A percentile compares a stretch with the other conserved stretches of the same genome.
These are phyloP conservation scores for Astrocystis sublimbata DNA, from an alignment of 495 filamentous ascomycete species.

Conservation along the genomic window DNA sequence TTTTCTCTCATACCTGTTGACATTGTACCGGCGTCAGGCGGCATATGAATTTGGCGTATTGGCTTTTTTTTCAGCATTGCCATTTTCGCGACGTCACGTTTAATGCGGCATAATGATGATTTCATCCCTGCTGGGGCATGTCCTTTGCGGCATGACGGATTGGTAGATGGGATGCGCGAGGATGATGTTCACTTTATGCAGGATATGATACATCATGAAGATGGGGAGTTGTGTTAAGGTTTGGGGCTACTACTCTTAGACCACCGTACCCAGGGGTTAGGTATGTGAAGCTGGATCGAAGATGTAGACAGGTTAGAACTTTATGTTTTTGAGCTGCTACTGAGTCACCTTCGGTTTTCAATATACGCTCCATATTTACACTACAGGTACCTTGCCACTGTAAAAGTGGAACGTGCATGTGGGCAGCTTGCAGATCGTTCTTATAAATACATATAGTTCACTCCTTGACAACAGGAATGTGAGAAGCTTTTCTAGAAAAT, in stretches of 20 bases:
- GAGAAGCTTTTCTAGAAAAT: background rate
- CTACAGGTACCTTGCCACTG: too few species aligned
- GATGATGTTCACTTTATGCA: background rate
- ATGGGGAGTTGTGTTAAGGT: background rate
- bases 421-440: too few species aligned
- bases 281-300: background rate
- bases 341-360: background rate
- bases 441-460: too few species aligned
- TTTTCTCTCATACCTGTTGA: constrained; percentile 1
- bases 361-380: background rate
- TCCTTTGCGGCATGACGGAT: background rate
- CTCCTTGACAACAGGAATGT: too few species aligned
- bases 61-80: background rate
- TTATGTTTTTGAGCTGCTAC: background rate
- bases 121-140: background rate
- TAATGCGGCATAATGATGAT: background rate
- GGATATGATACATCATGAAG: background rate
- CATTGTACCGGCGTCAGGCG: constrained; percentile 8
- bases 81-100: background rate
- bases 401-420: too few species aligned
- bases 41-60: background rate
- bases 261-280: too few species aligned
- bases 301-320: background rate
- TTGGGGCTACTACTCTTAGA: background rate
- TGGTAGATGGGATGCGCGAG: background rate